A percentile compares a stretch with the other conserved stretches of the same genome.
Conservation (phyloP, 371 early-diverging fungal species). For the Mucor sp. region DNA sequence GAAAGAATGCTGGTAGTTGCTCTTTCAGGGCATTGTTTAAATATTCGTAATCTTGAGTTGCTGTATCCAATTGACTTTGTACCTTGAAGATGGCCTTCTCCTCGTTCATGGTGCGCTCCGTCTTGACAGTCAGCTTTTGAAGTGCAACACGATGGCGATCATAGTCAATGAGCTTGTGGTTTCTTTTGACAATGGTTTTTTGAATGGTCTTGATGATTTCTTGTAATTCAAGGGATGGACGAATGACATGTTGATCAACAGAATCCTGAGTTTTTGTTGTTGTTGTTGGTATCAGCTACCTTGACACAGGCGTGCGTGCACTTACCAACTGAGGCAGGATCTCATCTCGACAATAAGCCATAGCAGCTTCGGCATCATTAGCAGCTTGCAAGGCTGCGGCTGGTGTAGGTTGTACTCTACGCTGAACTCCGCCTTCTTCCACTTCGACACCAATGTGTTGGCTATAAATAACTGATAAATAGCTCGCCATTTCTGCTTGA, state of each 20-base stretch:
- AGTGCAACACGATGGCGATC: slow-evolving; percentile 70
- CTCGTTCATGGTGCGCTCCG: slow-evolving; percentile 62
- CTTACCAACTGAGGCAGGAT: slow-evolving; percentile 71
- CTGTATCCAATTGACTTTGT: slow-evolving; percentile 68
- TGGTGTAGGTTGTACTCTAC: slow-evolving; percentile 53
- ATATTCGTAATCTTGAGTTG: slow-evolving; percentile 75
- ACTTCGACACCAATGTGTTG: slow-evolving; percentile 32
- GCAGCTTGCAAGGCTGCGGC: slow-evolving; percentile 64
- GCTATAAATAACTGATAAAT: slow-evolving; percentile 63
- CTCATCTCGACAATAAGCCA: slow-evolving; percentile 63
- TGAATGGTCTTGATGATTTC: slow-evolving; percentile 64
- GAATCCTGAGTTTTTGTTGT: slow-evolving; percentile 61
- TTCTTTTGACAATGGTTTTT: slow-evolving; percentile 72
- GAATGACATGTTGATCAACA: slow-evolving; percentile 68
- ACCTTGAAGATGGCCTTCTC: slow-evolving; percentile 70
- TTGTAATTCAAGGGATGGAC: slow-evolving; percentile 64
- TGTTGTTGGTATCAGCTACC: slow-evolving; percentile 1
- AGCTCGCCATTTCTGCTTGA: slow-evolving; percentile 70
- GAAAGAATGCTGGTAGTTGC: slow-evolving; percentile 71
- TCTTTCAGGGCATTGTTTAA: slow-evolving; percentile 68
- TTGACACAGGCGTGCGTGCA: background rate
- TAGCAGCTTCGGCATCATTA: slow-evolving; percentile 63
- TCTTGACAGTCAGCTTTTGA: slow-evolving; percentile 63
- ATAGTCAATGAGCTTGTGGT: slow-evolving; percentile 81
- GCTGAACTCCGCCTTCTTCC: slow-evolving; percentile 41